Evolutionary conservation across 2,329 filamentous ascomycete species (phyloP).

Genomic region (Pseudonectria foliicola): DNA sequence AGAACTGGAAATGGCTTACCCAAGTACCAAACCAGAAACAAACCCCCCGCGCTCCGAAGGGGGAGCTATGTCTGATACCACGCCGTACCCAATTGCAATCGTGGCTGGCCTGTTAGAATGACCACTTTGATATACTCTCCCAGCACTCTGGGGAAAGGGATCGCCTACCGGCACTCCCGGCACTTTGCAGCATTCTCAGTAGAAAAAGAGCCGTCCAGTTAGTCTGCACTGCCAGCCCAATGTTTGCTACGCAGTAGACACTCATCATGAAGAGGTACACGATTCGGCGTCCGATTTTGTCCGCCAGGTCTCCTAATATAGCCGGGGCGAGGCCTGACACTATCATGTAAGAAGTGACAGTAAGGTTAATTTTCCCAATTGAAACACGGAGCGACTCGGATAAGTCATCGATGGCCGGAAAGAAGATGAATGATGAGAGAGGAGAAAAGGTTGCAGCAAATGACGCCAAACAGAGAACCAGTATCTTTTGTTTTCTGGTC

Average conservation of each 20-base stretch:
- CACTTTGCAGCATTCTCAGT: conserved; percentile 40
- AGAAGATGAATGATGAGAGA: conserved; percentile 41
- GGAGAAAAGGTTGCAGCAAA: no score
- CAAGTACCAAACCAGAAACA: conserved; percentile 17
- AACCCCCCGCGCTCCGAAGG: conserved; percentile 22
- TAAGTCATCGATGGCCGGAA: conserved; percentile 39
- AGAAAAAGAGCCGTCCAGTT: conserved; percentile 37
- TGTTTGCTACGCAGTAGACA: conserved; percentile 40
- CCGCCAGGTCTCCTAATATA: conserved; percentile 42
- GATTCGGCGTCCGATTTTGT: conserved; percentile 36
- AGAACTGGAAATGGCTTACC: conserved; percentile 36
- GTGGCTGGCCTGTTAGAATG: no score
- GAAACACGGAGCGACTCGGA: conserved; percentile 36
- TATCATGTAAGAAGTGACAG: conserved; percentile 41
- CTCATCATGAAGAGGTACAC: conserved; percentile 39
- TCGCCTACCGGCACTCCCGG: conserved; percentile 41
- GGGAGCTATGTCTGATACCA: conserved; percentile 26
- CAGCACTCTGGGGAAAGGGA: no score
- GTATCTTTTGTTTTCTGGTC: no score
- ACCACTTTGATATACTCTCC: no score
- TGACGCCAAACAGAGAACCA: no score
- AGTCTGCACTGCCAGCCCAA: conserved; percentile 35
- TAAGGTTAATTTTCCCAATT: conserved; percentile 33
- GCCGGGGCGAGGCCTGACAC: conserved; percentile 49
- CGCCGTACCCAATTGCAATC: conserved; percentile 20